These are phyloP conservation scores for Penicillium chermesinum DNA, from an alignment of 495 filamentous ascomycete species.

Conservation along the genomic window DNA sequence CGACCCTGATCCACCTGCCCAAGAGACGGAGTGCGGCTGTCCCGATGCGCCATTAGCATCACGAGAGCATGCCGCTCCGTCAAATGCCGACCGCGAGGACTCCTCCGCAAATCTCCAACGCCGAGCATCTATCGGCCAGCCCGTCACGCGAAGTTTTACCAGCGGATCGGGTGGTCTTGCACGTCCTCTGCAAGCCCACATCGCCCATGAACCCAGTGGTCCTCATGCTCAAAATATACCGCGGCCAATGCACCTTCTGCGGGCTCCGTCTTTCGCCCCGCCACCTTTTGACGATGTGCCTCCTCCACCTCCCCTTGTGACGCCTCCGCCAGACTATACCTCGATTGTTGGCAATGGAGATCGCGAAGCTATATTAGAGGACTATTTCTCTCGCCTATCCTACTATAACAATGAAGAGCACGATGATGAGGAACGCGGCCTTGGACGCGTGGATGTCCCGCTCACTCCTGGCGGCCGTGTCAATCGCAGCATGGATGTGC, in stretches of 20 bases:
- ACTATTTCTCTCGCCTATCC: conserved; percentile 77
- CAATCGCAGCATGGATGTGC: conserved; percentile 64
- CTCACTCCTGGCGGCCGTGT: conserved; percentile 65
- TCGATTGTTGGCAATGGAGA: conserved; percentile 74
- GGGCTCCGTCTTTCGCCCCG: conserved; percentile 84
- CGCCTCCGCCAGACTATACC: conserved; percentile 86
- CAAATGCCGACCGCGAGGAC: conserved; percentile 27
- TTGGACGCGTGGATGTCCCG: conserved; percentile 56
- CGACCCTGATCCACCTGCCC: conserved; percentile 37
- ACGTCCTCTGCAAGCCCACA: conserved; percentile 44
- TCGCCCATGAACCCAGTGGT: conserved; percentile 41
- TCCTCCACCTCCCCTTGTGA: conserved; percentile 77
- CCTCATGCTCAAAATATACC: conserved; percentile 16
- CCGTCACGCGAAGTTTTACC: conserved; percentile 41
- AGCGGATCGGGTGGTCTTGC: conserved; percentile 43
- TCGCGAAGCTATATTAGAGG: conserved; percentile 70
- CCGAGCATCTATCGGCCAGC: conserved; percentile 15
- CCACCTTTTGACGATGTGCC: conserved; percentile 85
- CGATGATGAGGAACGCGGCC: conserved; percentile 48
- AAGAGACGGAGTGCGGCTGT: conserved; percentile 69
- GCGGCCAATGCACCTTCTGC: conserved; percentile 83
- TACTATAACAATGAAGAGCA: conserved; percentile 53
- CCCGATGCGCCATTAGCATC: conserved; percentile 53
- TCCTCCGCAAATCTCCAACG: conserved; percentile 11
- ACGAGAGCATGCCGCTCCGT: conserved; percentile 36